Base-by-base conservation (phyloP, 2,329 filamentous ascomycete species). In the Fusarium torulosum region DNA sequence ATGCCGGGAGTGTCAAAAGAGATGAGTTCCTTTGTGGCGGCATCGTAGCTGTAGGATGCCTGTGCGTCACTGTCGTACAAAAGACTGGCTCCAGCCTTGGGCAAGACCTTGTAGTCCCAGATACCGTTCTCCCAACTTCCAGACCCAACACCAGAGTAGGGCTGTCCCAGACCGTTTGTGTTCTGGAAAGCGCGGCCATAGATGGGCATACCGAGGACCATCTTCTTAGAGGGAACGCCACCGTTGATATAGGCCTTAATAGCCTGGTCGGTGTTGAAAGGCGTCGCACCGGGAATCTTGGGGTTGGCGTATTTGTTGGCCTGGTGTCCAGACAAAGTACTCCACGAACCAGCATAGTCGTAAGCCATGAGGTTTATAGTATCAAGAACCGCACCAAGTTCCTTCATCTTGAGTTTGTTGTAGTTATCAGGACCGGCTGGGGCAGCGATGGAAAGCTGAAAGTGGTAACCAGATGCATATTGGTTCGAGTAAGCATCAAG, bases 21-120 rank as follows among this genome's bases (percentile, higher is more conserved):
- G 63, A 96, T 82, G 78, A 96, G 86, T 63, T 88, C 87, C 59
- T 84, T 80, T 3, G 83, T 80, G 0, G 71, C 74, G 1, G 81
- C 69, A 75, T 94, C 87, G 75, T 93, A 94, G 75, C 86, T 90
- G 81, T 90, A 96, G 5, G 86, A 88, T 1, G 90, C 91, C 6
- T 87, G 83, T 2, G 85, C 82, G 14, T 80, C 79, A 1, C 76
- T 59, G 71, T 94, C 90, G 46, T 86, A 84, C 33, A 81, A 64
- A 70, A 90, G 87, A 1, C 78, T 79, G 0, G 89, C 86, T 1
- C 87, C 88, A 0, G 83, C 73, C n/a, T 83, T 82, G 0, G 92
- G 92, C 2, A 96, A 83, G 0, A 78, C 89, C 79, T 94, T 95
- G 82, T 91, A 95, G 75, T 96, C 92, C 87, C 90, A 95, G 1